Base-by-base conservation (phyloP, 371 early-diverging fungal species). In the Rhizopus microsporus region DNA sequence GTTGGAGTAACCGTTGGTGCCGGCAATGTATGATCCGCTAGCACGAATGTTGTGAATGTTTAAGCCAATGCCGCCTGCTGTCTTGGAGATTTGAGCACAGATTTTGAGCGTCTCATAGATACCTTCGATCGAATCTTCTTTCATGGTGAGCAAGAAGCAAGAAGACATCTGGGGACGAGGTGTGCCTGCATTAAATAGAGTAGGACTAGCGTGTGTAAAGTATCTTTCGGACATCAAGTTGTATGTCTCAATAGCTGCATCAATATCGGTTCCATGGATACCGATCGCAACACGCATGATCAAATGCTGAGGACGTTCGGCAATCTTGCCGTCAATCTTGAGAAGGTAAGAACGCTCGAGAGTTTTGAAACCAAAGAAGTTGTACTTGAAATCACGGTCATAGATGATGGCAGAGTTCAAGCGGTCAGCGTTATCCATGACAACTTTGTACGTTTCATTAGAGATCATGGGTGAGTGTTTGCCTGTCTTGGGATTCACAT, bases 331-430 rank as follows among this genome's bases (percentile, higher is more conserved):
- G 60, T 88, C 84, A 70, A 94, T 86, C 57, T 87, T 81, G 59
- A 98, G 78, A 38, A 98, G 79, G 72, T 97, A 98, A 35, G 91
- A 90, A 31, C 93, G 90, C 68, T 93, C 91, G 8, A 98, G 83
- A 1, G 97, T 96, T 81, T 94, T 94, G 83, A 96, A 91, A 15
- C 96, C 97, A 85, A 97, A 98, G 79, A 87, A 98, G 77, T 92
- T 92, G 80, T 95, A 93, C 59, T 85, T 84, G 75, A 88, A 95
- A 75, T 98, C 98, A 60, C 96, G 89, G 58, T 93, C 89, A 68
- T 96, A 94, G 68, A 91, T 90, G 60, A 98, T 90, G 56, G 93
- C 92, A n/a, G 84, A 78, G 75, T 98, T 87, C 44, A 96, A 78
- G 23, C 69, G 71, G 30, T 93, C 94, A 23, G 83, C 83, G 73